These are phyloP conservation scores for Ambrosia artemisiifolia DNA, from an alignment of 129 eudicot species.

Conservation along the genomic window DNA sequence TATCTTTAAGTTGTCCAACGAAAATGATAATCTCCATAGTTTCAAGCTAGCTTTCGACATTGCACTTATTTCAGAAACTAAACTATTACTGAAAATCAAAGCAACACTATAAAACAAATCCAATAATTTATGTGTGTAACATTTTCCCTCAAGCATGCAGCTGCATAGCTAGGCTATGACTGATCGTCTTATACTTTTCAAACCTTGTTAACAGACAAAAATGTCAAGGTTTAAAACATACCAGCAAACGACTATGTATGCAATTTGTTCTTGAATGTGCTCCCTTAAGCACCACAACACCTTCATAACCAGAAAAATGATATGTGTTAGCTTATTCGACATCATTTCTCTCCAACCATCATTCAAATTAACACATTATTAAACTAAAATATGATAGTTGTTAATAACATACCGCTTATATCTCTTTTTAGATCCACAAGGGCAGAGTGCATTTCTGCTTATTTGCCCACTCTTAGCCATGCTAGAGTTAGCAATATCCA, in stretches of 20 bases:
- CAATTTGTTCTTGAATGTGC: slow-evolving; percentile 9
- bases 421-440: slow-evolving; percentile 91
- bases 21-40: slow-evolving; percentile 9
- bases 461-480: slow-evolving; percentile 94
- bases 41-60: slow-evolving; percentile 8
- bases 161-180: background rate
- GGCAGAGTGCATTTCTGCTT: slow-evolving; percentile 87
- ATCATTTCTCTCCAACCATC: background rate
- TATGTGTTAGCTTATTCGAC: background rate
- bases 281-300: slow-evolving; percentile 38
- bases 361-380: background rate
- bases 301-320: slow-evolving; percentile 15
- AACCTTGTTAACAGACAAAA: background rate
- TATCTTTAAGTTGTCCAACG: slow-evolving; percentile 9
- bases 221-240: slow-evolving; percentile 19
- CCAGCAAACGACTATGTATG: slow-evolving; percentile 5
- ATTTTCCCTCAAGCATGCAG: background rate
- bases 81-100: slow-evolving; percentile 5
- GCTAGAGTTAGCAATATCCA: slow-evolving; percentile 82
- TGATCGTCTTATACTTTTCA: slow-evolving; percentile 1
- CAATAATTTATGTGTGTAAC: background rate
- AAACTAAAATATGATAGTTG: background rate
- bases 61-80: slow-evolving; percentile 20
- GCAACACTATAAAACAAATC: slow-evolving; percentile 8
- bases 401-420: slow-evolving; percentile 60